Base-by-base conservation (phyloP, 2,329 filamentous ascomycete species). In the Aspergillus fijiensis region DNA sequence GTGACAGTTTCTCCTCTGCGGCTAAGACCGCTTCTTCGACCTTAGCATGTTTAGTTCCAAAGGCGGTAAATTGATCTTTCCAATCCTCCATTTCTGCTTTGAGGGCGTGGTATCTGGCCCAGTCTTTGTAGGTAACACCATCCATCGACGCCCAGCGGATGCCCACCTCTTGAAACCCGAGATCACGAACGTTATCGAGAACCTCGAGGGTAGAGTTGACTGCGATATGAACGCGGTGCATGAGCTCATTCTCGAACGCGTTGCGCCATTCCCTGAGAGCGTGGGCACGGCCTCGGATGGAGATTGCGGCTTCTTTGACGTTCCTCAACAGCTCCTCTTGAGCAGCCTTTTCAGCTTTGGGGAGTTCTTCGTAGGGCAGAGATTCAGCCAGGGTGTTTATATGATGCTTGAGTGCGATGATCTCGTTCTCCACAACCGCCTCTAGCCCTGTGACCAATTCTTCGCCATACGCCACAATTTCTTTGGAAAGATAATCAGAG, bases 131-230 rank as follows among this genome's bases (percentile, higher is more conserved):
- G 1, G 94, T 96, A 62, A 99, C 86, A 33, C 92, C 92, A 60
- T 98, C 92, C 79, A 92, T 95, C 89, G 91, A 96, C 12, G 94
- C 92, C 93, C 95, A 99, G 61, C 79, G 84, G 87, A 96, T 94
- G 59, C 93, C 93, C 57, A 97, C 92, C 74, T 96, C 91, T 73
- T 96, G 91, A 35, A 97, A 83, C 5, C 92, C 91, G 39, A 96
- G 82, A 68, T 93, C 89, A 48, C 91, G 87, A 61, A 95, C 93
- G 70, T 87, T 86, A 64, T 94, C 90, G 33, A 97, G 84, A 16
- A 96, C 91, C 70, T 88, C 85, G 57, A 96, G 86, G 50, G 94
- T 94, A 47, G 89, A 89, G 67, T 91, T 84, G n/a, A 92, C 87
- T 9, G 91, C 89, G 51, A 86, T 83, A 58, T 85, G 84, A 59